These are phyloP conservation scores for Suhomyces taliae DNA, from an alignment of 1,139 yeast genomes.

Conservation along the genomic window DNA sequence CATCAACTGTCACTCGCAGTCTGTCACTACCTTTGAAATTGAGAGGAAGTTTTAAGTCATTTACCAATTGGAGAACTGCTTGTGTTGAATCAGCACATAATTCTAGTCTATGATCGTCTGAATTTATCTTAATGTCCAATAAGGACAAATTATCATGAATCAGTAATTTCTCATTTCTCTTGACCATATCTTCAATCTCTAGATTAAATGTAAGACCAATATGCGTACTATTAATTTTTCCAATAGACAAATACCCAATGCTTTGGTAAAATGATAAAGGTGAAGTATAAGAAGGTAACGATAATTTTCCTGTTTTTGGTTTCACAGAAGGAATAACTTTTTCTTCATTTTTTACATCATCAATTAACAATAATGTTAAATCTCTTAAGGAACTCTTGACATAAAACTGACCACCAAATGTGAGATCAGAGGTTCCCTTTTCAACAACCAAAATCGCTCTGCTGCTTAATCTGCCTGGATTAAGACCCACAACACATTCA, in stretches of 20 bases:
- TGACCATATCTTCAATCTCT: conserved; percentile 21
- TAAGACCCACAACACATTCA: conserved; percentile 57
- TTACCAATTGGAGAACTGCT: conserved; percentile 63
- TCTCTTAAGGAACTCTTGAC: conserved; percentile 48
- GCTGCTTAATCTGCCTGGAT: conserved; percentile 57
- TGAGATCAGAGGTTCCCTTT: conserved; percentile 53
- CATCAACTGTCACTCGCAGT: conserved; percentile 39
- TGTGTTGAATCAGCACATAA: conserved; percentile 86
- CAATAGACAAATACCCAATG: conserved; percentile 49
- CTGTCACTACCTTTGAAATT: conserved; percentile 57
- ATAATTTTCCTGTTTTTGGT: conserved; percentile 4
- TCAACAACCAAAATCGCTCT: conserved; percentile 52
- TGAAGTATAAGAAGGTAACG: conserved; percentile 10
- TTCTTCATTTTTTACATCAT: conserved; percentile 45
- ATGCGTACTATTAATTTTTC: conserved; percentile 42
- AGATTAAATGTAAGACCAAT: conserved; percentile 40
- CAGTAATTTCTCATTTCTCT: conserved; percentile 21
- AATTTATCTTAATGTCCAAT: conserved; percentile 46
- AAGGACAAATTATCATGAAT: conserved; percentile 25
- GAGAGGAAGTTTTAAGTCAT: conserved; percentile 72
- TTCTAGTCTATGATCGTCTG: conserved; percentile 53
- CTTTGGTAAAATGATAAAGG: conserved; percentile 14
- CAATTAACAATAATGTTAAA: conserved; percentile 52
- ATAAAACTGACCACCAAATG: conserved; percentile 33
- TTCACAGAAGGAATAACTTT: conserved; percentile 17